Conservation (phyloP, 179 eudicot species). For the Corrigiola litoralis region DNA sequence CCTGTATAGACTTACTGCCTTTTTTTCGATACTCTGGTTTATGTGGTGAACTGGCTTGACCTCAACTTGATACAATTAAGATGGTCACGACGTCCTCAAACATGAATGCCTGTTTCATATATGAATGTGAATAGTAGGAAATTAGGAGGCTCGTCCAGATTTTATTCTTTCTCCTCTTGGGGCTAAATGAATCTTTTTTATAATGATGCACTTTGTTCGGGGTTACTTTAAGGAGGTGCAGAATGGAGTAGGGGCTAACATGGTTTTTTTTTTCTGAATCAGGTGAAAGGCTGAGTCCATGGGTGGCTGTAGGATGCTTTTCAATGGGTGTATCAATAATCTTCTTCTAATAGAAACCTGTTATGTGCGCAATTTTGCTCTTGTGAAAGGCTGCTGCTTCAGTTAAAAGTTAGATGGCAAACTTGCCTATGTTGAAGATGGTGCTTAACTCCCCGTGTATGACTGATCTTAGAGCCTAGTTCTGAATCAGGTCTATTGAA, state of each 20-base stretch:
- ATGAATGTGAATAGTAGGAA: not conserved
- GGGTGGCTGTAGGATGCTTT: constrained; percentile 92
- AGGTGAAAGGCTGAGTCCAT: constrained; percentile 97
- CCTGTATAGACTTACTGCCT: too few relatives aligned
- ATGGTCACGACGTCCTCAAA: not conserved
- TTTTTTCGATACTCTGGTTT: not conserved
- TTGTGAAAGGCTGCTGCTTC: constrained; percentile 3
- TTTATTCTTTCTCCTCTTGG: not conserved
- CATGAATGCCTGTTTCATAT: not conserved
- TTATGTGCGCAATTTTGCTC: not conserved
- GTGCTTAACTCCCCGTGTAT: not conserved
- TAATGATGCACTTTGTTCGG: too few relatives aligned
- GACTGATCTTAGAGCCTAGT: constrained; percentile 1
- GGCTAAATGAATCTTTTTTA: too few relatives aligned
- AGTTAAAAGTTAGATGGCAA: not conserved
- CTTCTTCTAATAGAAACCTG: constrained; percentile 49
- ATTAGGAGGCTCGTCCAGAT: not conserved
- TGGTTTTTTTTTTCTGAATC: constrained; percentile 11
- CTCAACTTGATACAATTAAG: not conserved
- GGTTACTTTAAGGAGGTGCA: not conserved
- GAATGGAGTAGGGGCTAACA: not conserved
- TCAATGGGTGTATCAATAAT: constrained; percentile 85
- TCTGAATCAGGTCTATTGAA: not conserved
- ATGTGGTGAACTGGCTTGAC: not conserved
- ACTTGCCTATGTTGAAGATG: not conserved